Conservation (phyloP, 78 protist genomes). For the Speleostelium caveatum region DNA sequence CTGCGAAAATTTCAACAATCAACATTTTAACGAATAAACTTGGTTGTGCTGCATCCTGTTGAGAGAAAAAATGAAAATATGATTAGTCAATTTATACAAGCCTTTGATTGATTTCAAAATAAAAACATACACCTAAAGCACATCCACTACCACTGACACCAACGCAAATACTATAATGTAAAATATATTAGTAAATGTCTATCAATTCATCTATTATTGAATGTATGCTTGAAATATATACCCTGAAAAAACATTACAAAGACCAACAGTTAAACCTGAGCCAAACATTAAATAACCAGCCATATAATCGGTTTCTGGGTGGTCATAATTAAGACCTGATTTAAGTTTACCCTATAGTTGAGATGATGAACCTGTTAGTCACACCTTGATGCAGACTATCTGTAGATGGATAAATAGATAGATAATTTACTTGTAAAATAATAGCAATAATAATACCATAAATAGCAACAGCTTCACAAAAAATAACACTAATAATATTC, state of each 20-base stretch:
- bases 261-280: conserved; percentile 95
- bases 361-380: too few relatives aligned
- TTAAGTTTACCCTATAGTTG: conserved; percentile 50
- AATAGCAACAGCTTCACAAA: conserved; percentile 99
- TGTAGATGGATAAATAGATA: background rate
- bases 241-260: conserved; percentile 93
- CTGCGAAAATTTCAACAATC: conserved; percentile 96
- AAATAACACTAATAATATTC: conserved; percentile 94
- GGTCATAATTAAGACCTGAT: background rate
- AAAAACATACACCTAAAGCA: conserved; percentile 99
- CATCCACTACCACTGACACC: conserved; percentile 95
- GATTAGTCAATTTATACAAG: too few relatives aligned
- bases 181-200: background rate
- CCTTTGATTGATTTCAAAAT: too few relatives aligned
- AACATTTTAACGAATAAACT: conserved; percentile 97
- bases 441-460: conserved; percentile 99
- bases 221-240: background rate
- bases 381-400: background rate
- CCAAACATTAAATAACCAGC: conserved; percentile 88
- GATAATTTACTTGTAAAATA: conserved; percentile 68
- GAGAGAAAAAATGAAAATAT: too few relatives aligned
- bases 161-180: conserved; percentile 68
- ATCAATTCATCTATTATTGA: background rate
- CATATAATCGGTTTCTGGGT: conserved; percentile 44
- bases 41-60: conserved; percentile 96